Conservation (phyloP, 371 early-diverging fungal genomes). For the Mortierella sp. region DNA sequence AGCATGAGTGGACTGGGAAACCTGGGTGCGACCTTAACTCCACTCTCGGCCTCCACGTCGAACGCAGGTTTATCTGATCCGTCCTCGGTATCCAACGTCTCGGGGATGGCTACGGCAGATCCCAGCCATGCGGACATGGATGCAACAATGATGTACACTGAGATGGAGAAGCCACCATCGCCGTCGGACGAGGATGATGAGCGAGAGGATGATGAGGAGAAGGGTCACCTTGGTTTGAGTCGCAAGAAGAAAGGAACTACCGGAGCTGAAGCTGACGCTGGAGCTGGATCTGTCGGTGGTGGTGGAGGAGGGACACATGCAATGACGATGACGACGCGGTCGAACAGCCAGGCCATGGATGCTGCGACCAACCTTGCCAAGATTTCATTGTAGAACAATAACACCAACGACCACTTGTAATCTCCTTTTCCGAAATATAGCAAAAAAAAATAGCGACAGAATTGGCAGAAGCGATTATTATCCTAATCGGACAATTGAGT, state of each 20-base stretch:
- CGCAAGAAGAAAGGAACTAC: neutral
- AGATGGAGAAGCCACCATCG: slow-evolving; percentile 37
- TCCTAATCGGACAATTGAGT: neutral
- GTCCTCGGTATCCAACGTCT: slow-evolving; percentile 9
- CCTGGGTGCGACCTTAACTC: slow-evolving; percentile 22
- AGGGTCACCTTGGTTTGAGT: slow-evolving; percentile 5
- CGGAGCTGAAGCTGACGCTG: too few relatives aligned
- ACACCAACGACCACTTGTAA: too few relatives aligned
- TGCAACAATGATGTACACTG: slow-evolving; percentile 37
- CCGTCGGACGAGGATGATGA: slow-evolving; percentile 41
- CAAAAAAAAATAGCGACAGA: neutral
- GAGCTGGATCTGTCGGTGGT: too few relatives aligned
- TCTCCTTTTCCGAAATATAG: too few relatives aligned
- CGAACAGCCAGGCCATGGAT: slow-evolving; percentile 32
- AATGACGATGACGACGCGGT: slow-evolving; percentile 48
- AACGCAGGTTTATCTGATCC: neutral
- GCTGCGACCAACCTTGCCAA: slow-evolving; percentile 32
- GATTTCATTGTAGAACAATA: slow-evolving; percentile 39
- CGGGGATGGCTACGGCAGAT: slow-evolving; percentile 17
- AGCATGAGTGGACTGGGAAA: slow-evolving; percentile 41
- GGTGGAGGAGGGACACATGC: slow-evolving; percentile 14
- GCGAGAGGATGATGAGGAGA: slow-evolving; percentile 34
- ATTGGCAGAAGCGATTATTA: neutral
- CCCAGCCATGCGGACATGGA: slow-evolving; percentile 33
- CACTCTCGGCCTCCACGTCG: slow-evolving; percentile 8